These are phyloP conservation scores for Solanum sejunctum DNA, from an alignment of 257 asterid genomes.

Conservation along the genomic window DNA sequence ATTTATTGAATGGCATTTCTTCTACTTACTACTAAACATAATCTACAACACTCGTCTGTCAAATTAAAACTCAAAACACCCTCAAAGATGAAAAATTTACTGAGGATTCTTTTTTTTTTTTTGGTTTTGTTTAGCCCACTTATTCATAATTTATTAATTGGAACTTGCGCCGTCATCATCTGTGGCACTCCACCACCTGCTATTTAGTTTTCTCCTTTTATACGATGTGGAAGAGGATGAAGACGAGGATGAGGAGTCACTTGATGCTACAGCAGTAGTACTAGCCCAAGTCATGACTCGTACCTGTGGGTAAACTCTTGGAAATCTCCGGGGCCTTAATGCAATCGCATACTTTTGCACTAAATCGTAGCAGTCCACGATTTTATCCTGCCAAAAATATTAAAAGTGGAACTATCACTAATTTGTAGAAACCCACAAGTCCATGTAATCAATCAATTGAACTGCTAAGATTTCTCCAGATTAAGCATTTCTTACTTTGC, in stretches of 20 bases:
- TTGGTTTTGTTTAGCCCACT: background rate
- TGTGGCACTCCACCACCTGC: slow-evolving; percentile 22
- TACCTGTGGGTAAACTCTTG: slow-evolving; percentile 69
- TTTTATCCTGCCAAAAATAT: slow-evolving; percentile 44
- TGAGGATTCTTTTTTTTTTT: slow-evolving; percentile 22
- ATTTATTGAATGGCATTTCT: slow-evolving; percentile 24
- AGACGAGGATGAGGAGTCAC: slow-evolving; percentile 35
- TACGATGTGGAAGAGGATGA: slow-evolving; percentile 37
- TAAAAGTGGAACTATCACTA: too few species aligned
- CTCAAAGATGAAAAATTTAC: slow-evolving; percentile 24
- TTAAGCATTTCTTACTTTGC: slow-evolving; percentile 30
- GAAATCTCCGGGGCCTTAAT: slow-evolving; percentile 31
- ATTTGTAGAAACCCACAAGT: too few species aligned
- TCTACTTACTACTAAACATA: slow-evolving; percentile 19
- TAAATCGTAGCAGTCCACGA: slow-evolving; percentile 42
- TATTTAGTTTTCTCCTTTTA: slow-evolving; percentile 69
- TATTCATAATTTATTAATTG: slow-evolving; percentile 7
- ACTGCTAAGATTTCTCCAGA: too few species aligned
- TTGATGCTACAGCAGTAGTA: slow-evolving; percentile 8
- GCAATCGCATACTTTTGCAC: slow-evolving; percentile 15
- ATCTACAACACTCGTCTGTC: slow-evolving; percentile 55
- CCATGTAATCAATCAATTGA: too few species aligned
- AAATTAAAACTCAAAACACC: slow-evolving; percentile 35
- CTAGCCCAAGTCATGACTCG: slow-evolving; percentile 67
- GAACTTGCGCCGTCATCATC: slow-evolving; percentile 47